Evolutionary conservation across 1,284 basidiomycete genomes (phyloP).

Genomic region (Microbotryomycetes sp.): DNA sequence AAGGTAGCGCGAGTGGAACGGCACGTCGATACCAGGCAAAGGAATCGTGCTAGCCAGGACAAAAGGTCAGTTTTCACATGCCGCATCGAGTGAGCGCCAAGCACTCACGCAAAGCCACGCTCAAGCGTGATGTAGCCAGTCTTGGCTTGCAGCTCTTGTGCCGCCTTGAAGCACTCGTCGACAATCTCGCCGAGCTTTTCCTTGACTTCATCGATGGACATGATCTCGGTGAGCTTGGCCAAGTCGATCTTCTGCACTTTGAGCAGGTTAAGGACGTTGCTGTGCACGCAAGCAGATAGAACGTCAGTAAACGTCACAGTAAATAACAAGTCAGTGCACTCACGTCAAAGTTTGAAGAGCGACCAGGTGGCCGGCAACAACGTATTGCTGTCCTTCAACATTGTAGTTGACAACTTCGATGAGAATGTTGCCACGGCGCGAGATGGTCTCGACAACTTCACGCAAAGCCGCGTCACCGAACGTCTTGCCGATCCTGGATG

Average conservation of each 20-base stretch:
- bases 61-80: background rate
- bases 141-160: slow-evolving; percentile 63
- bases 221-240: slow-evolving; percentile 77
- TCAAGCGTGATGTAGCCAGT: slow-evolving; percentile 91
- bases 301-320: background rate
- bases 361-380: slow-evolving; percentile 91
- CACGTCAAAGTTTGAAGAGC: slow-evolving; percentile 90
- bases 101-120: slow-evolving; percentile 64
- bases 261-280: slow-evolving; percentile 78
- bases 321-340: background rate
- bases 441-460: slow-evolving; percentile 88
- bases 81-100: slow-evolving; percentile 44
- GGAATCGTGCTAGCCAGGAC: slow-evolving; percentile 56
- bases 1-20: slow-evolving; percentile 97
- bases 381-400: slow-evolving; percentile 94
- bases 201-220: slow-evolving; percentile 78
- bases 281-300: background rate
- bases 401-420: slow-evolving; percentile 97
- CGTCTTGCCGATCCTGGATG: slow-evolving; percentile 83
- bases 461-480: slow-evolving; percentile 82
- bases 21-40: slow-evolving; percentile 94
- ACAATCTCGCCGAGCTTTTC: slow-evolving; percentile 89
- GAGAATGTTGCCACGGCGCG: slow-evolving; percentile 65
- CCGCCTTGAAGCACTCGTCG: slow-evolving; percentile 67
- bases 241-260: slow-evolving; percentile 97